A percentile compares a stretch with the other conserved stretches of the same genome.
Conservation (phyloP, 345 rosid species). For the Trapa incisa region DNA sequence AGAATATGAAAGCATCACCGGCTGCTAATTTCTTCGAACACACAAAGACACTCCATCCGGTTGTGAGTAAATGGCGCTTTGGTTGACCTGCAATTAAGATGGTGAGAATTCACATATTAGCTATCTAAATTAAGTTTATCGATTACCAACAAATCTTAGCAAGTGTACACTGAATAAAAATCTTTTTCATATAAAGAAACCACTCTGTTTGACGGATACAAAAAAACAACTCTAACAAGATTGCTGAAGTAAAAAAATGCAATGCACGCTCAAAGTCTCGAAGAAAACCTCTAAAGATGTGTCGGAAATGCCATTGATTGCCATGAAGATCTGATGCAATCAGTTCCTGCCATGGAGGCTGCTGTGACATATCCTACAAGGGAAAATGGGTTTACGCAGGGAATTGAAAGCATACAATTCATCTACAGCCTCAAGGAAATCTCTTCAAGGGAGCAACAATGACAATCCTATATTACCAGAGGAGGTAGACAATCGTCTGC, state of each 20-base stretch:
- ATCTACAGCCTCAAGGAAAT: too few species aligned
- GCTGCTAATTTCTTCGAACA: constrained; percentile 94
- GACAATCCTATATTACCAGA: constrained; percentile 14
- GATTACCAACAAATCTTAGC: not conserved
- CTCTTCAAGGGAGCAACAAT: too few species aligned
- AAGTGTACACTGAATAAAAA: not conserved
- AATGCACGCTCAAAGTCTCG: not conserved
- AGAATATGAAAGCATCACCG: constrained; percentile 97
- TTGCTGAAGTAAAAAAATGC: too few species aligned
- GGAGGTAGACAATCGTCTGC: constrained; percentile 76
- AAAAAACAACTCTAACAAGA: too few species aligned
- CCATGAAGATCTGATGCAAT: constrained; percentile 89
- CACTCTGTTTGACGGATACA: too few species aligned
- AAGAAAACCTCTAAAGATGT: constrained; percentile 79
- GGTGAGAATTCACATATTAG: not conserved
- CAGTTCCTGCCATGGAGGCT: constrained; percentile 98
- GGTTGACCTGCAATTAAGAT: constrained; percentile 68
- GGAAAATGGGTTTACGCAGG: constrained; percentile 6
- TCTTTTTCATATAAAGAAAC: not conserved
- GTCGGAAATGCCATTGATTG: constrained; percentile 91
- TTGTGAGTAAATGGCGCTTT: constrained; percentile 93
- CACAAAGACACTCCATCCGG: constrained; percentile 99
- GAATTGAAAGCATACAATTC: not conserved
- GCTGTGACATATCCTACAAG: constrained; percentile 91
- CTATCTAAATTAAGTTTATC: not conserved